A percentile compares a stretch with the other conserved stretches of the same genome.
phyloP scores from a whole-genome alignment of 805 yeast species.

The Grigorovia transvaalensis region DNA sequence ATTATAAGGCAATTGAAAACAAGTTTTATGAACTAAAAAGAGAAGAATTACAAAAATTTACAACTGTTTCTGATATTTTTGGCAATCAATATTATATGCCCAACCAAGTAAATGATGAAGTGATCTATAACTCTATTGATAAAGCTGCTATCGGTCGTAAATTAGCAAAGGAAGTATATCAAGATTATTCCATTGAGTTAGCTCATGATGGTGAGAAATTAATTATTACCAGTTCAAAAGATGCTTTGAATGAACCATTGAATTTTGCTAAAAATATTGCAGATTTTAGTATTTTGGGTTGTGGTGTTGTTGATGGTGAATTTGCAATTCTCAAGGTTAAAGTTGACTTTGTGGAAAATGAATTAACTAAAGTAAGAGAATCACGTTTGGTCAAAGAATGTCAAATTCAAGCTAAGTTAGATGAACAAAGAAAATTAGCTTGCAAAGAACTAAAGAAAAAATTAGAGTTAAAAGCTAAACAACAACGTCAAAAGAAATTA shows the following conservation, averaged over 20 bases:
- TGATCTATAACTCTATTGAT: constrained; percentile 14
- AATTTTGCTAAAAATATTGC: constrained; percentile 13
- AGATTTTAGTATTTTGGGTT: constrained; percentile 17
- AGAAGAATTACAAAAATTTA: constrained; percentile 13
- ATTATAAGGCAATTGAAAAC: constrained; percentile 11
- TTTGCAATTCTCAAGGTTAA: constrained; percentile 13
- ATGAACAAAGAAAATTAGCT: constrained; percentile 1
- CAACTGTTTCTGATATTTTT: constrained; percentile 16
- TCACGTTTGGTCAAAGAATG: not conserved
- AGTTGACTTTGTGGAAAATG: constrained; percentile 1
- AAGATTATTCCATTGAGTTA: constrained; percentile 22
- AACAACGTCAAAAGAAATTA: not conserved
- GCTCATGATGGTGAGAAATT: constrained; percentile 19
- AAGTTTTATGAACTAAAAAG: constrained; percentile 8
- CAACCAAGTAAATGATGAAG: constrained; percentile 18
- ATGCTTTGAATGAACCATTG: constrained; percentile 13
- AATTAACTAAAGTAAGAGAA: not conserved
- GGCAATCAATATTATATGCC: constrained; percentile 25
- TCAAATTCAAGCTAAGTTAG: not conserved
- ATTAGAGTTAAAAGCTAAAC: not conserved
- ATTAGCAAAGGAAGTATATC: constrained; percentile 18
- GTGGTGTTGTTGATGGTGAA: constrained; percentile 15
- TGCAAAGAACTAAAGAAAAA: constrained; percentile 3
- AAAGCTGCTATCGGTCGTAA: constrained; percentile 11
- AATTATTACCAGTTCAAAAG: constrained; percentile 14